Percentiles rank a stretch among this genome's conserved stretches.
Evolutionary conservation across 2,329 filamentous ascomycete species (phyloP).

Genomic region (Epicoccum nigrum): DNA sequence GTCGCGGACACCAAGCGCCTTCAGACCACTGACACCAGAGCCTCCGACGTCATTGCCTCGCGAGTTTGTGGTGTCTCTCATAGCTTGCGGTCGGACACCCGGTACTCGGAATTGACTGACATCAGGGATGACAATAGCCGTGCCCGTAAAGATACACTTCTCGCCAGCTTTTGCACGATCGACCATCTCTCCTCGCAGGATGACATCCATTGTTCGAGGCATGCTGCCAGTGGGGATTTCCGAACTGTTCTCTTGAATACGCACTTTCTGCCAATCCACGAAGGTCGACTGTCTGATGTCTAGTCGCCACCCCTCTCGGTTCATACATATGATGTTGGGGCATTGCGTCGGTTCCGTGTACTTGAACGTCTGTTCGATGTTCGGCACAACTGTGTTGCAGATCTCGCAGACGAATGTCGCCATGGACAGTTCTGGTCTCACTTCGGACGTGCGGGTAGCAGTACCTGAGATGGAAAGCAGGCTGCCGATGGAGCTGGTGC

Average conservation of each 20-base stretch:
- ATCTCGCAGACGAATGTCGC: conserved; percentile 91
- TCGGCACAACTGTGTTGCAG: conserved; percentile 82
- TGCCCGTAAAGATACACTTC: conserved; percentile 97
- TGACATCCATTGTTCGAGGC: conserved; percentile 97
- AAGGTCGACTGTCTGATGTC: conserved; percentile 97
- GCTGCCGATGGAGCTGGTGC: conserved; percentile 89
- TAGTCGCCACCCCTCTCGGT: conserved; percentile 92
- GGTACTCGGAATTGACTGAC: conserved; percentile 93
- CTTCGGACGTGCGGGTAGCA: conserved; percentile 95
- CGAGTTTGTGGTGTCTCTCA: conserved; percentile 79
- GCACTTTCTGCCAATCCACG: conserved; percentile 98
- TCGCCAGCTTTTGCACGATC: conserved; percentile 97
- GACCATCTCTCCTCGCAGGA: conserved; percentile 94
- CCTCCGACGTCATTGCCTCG: conserved; percentile 82
- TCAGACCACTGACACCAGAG: conserved; percentile 83
- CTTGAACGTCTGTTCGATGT: conserved; percentile 95
- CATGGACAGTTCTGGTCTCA: conserved; percentile 88
- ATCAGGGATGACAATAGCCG: conserved; percentile 94
- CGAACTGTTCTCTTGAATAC: conserved; percentile 96
- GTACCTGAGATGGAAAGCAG: conserved; percentile 96
- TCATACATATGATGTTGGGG: conserved; percentile 84
- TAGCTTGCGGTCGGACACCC: conserved; percentile 79
- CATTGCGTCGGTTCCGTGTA: conserved; percentile 98
- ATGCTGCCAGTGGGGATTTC: conserved; percentile 99
- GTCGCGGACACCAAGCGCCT: conserved; percentile 91